Conservation (phyloP, 176 grass and related monocot genomes). For the Carex kokanica region DNA sequence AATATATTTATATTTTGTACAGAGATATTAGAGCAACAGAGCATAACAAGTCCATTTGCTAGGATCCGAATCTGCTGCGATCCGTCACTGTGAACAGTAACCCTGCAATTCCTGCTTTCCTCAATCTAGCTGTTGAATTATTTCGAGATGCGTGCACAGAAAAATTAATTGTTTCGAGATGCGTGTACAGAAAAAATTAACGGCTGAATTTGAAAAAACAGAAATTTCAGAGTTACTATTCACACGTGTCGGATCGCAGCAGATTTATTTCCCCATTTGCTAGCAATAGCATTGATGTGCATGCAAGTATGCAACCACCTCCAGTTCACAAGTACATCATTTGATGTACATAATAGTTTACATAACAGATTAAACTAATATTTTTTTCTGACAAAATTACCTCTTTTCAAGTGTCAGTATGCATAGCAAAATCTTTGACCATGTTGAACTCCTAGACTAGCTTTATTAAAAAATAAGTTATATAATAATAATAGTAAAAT, state of each 20-base stretch:
- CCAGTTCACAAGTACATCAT: neutral
- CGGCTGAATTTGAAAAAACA: no score
- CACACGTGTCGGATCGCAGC: no score
- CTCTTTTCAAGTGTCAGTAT: neutral
- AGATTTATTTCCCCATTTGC: no score
- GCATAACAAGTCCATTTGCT: neutral
- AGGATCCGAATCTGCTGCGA: no score
- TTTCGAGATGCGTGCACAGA: no score
- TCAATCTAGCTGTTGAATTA: no score
- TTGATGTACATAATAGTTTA: neutral
- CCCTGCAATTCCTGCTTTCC: no score
- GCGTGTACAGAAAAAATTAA: no score
- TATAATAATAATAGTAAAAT: neutral
- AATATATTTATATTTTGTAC: neutral
- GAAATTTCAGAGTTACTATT: no score
- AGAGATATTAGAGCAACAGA: neutral
- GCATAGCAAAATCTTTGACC: constrained; percentile 10
- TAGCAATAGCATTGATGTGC: neutral
- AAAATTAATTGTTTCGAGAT: no score
- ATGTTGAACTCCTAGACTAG: neutral
- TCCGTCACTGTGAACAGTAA: no score
- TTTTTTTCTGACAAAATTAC: constrained; percentile 11
- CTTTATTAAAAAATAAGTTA: neutral
- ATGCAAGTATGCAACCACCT: neutral
- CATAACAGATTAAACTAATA: neutral